Evolutionary conservation across 257 asterid species (phyloP), one percentile per base, ranked within the genome.

Genomic region (Prunella vulgaris): DNA sequence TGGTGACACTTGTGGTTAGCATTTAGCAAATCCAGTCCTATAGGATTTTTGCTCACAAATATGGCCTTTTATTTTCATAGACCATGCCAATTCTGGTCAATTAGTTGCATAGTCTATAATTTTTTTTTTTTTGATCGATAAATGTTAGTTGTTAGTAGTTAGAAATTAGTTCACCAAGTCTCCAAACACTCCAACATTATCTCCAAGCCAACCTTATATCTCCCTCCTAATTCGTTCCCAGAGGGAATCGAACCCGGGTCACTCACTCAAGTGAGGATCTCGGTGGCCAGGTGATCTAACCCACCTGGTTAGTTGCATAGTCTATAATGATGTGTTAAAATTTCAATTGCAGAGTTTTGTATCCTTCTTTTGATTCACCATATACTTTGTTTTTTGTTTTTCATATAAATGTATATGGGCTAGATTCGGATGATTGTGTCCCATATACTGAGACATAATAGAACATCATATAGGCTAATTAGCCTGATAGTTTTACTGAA

Each of bases 21-120:
- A n/a, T n/a, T n/a, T n/a, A n/a, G n/a, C n/a, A n/a, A n/a, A n/a
- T n/a, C n/a, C n/a, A n/a, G n/a, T n/a, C n/a, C n/a, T n/a, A n/a
- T n/a, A n/a, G n/a, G n/a, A n/a, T n/a, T n/a, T n/a, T n/a, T n/a
- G n/a, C n/a, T n/a, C n/a, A n/a, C n/a, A n/a, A n/a, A n/a, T n/a
- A n/a, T n/a, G n/a, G n/a, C n/a, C n/a, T n/a, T n/a, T 51, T 7
- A 53, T 53, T 53, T 7, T 8, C 64, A 3, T 3, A 10, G 46
- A 51, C 57, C 65, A 35, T 49, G 66, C 58, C 6, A 57, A 57
- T 65, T 48, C 15, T 56, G 20, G 67, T 38, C 71, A 63, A 61
- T 40, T 24, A 21, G 37, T 17, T 33, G n/a, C 61, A n/a, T 64
- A 64, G 27, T 22, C 70, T 44, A 46, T 40, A 32, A 33, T 59